Evolutionary conservation across 805 yeast species (phyloP).

Genomic region (Lachancea dasiensis): DNA sequence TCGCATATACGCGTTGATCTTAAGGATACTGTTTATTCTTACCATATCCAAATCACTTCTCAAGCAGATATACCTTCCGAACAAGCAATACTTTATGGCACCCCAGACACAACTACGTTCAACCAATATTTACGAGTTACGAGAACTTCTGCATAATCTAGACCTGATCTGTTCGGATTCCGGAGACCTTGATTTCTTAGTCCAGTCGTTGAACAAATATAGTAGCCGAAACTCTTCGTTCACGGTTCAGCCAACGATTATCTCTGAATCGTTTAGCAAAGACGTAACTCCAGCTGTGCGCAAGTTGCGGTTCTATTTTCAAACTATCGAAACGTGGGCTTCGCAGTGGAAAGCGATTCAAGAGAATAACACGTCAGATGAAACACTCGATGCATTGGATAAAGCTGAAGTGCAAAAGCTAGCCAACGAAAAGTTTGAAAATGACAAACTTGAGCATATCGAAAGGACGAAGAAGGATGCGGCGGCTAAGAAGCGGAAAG

Average conservation of each 20-base stretch:
- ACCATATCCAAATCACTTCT: constrained; percentile 18
- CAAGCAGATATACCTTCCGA: constrained; percentile 28
- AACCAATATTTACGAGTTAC: constrained; percentile 24
- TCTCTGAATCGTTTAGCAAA: constrained; percentile 17
- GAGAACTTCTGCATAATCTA: constrained; percentile 15
- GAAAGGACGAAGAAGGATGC: constrained; percentile 13
- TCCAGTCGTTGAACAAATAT: constrained; percentile 11
- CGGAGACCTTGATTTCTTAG: constrained; percentile 5
- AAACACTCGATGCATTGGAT: constrained; percentile 12
- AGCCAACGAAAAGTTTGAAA: constrained; percentile 25
- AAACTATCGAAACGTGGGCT: constrained; percentile 15
- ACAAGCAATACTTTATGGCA: constrained; percentile 16
- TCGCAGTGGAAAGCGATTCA: constrained; percentile 23
- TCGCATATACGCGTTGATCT: constrained; percentile 36
- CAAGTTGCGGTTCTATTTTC: constrained; percentile 13
- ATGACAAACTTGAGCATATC: constrained; percentile 21
- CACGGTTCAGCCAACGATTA: constrained; percentile 18
- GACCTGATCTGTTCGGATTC: constrained; percentile 15
- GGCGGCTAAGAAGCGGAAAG: constrained; percentile 1
- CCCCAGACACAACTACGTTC: constrained; percentile 17
- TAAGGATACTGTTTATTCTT: constrained; percentile 17
- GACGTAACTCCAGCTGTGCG: constrained; percentile 15
- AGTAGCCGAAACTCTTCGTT: constrained; percentile 13
- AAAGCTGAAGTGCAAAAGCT: constrained; percentile 18
- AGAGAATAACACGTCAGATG: constrained; percentile 12